Evolutionary conservation across 768 basidiomycete genomes (phyloP).

Genomic region (Trametes cinnabarina): DNA sequence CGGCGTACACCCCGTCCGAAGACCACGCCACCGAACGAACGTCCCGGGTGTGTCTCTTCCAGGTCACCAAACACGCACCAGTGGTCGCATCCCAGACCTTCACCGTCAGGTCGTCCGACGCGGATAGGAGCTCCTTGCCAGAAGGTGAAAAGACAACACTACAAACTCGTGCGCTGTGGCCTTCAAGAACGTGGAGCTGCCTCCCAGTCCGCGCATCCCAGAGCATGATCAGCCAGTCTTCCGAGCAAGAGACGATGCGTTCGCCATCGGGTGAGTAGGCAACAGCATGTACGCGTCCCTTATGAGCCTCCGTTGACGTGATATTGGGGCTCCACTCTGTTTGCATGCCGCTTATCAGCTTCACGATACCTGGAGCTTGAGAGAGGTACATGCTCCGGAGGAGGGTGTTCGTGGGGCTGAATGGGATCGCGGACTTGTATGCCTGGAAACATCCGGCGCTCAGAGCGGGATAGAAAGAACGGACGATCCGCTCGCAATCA

Average conservation of each 20-base stretch:
- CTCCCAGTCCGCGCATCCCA: slow-evolving; percentile 11
- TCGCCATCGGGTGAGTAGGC: slow-evolving; percentile 25
- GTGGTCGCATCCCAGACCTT: slow-evolving; percentile 39
- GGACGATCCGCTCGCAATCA: slow-evolving; percentile 12
- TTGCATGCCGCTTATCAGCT: neutral
- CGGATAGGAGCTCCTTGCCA: slow-evolving; percentile 44
- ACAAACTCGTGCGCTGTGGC: neutral
- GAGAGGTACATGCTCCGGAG: neutral
- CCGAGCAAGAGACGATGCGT: slow-evolving; percentile 23
- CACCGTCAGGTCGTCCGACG: slow-evolving; percentile 52
- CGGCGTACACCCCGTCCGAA: neutral
- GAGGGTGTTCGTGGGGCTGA: neutral
- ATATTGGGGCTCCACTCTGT: neutral
- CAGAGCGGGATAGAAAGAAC: slow-evolving; percentile 14
- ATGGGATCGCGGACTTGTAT: slow-evolving; percentile 9
- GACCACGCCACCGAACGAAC: slow-evolving; percentile 27
- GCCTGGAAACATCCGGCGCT: slow-evolving; percentile 16
- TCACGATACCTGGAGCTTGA: neutral
- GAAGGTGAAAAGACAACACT: slow-evolving; percentile 35
- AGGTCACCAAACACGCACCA: slow-evolving; percentile 5
- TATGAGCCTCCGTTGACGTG: neutral
- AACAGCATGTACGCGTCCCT: slow-evolving; percentile 8
- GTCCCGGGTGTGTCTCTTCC: slow-evolving; percentile 8
- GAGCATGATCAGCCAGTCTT: slow-evolving; percentile 22
- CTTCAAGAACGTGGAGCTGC: slow-evolving; percentile 1